These are phyloP conservation scores for Fusarium mangiferae DNA, from an alignment of 2,329 filamentous ascomycete species.

Conservation along the genomic window DNA sequence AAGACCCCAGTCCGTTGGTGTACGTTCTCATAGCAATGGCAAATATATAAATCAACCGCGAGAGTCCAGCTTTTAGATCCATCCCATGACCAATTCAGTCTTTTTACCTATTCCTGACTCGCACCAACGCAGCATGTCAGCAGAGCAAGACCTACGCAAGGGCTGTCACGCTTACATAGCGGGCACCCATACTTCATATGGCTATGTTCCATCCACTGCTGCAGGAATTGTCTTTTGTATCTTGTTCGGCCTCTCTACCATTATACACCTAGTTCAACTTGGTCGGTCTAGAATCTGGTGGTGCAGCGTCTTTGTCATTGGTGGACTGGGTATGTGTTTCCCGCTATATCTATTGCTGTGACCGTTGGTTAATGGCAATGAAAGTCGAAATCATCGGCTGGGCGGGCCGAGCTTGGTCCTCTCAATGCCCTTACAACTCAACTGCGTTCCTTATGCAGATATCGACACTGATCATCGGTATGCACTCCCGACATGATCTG, in stretches of 20 bases:
- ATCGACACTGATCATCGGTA: neutral
- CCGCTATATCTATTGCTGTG: no score
- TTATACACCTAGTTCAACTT: neutral
- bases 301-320: neutral
- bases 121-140: neutral
- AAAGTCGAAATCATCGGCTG: neutral
- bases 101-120: accelerated
- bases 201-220: neutral
- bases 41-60: neutral
- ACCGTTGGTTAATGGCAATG: accelerated
- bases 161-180: neutral
- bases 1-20: neutral
- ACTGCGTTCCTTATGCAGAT: neutral
- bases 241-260: neutral
- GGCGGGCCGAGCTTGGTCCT: neutral
- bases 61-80: neutral
- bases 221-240: neutral
- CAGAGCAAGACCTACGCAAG: neutral
- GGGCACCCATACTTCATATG: neutral
- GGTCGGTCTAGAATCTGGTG: neutral
- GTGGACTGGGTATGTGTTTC: neutral
- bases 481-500: neutral
- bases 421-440: neutral
- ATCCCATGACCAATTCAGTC: neutral
- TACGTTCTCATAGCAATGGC: neutral